Base-by-base conservation (phyloP, 192 early-diverging fungal species). In the Allomyces macrogynus region DNA sequence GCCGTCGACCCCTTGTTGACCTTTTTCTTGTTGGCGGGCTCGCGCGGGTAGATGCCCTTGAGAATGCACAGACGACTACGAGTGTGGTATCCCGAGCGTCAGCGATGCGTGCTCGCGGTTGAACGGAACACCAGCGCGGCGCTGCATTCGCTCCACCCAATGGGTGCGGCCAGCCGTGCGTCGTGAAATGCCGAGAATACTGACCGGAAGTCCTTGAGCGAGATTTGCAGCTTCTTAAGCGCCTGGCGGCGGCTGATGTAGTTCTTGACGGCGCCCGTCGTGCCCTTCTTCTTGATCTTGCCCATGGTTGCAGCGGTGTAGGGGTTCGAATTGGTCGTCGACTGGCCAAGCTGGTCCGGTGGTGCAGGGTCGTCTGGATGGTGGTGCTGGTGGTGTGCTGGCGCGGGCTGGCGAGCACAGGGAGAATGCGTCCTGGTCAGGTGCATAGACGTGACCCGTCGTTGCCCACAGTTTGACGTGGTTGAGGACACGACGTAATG, bases 21-120 rank as follows among this genome's bases (percentile, higher is more conserved):
- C 75, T 90, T 93, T 79, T 92, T 92, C 70, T 88, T 89, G 79
- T 88, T 92, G 65, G 79, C 82, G 54, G 95, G 95, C 75, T 95
- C 92, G 26, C 89, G 86, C 8, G 95, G 95, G 77, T 99, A 99
- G 67, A 99, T 89, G 27, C 95, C 95, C 77, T 99, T 99, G 68
- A 99, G 77, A 76, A 99, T 99, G 75, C 93, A 96, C 54, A 99
- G 79, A 24, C 93, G 90, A 72, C 95, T 84, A 69, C 20, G 49
- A 24, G 16, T 3, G 40, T 8, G 12, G 12, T 24, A 23, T 24
- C 7, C 64, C 57, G 22, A 25, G 24, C 2, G 63, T 42, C 54
- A 66, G 22, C n/a, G 11, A 40, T 40, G 32, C 4, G 1, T 27
- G 26, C 26, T 27, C 26, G 26, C 26, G 26, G 4, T 27, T 27